A percentile compares a stretch with the other conserved stretches of the same genome.
phyloP scores from a whole-genome alignment of 495 filamentous ascomycete genomes.

The Penicillium cinerascens region DNA sequence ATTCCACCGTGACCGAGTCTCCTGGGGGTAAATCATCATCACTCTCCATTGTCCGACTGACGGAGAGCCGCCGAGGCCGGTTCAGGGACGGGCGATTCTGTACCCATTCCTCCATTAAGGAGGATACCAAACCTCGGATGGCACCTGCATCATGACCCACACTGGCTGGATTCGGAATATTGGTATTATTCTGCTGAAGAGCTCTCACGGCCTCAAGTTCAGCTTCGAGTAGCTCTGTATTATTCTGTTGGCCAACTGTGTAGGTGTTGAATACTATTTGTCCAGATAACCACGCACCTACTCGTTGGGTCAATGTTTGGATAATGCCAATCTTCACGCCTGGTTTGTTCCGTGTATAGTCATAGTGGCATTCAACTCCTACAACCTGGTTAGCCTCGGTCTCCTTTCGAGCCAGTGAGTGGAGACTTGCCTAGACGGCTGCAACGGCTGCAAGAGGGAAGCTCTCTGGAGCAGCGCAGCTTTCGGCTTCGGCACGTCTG shows the following conservation, averaged over 20 bases:
- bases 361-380: conserved; percentile 3
- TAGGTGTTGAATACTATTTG: too few species aligned
- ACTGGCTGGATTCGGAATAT: background rate
- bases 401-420: background rate
- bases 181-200: background rate
- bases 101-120: conserved; percentile 2
- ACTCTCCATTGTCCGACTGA: background rate
- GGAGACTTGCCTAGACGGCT: conserved; percentile 1
- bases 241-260: background rate
- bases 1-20: background rate
- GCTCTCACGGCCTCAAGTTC: background rate
- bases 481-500: conserved; percentile 13
- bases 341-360: conserved; percentile 2
- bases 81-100: background rate
- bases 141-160: background rate
- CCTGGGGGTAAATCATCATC: background rate
- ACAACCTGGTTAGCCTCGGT: conserved; percentile 2
- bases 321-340: conserved; percentile 2
- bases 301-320: conserved; percentile 2
- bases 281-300: background rate
- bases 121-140: conserved; percentile 1
- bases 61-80: background rate
- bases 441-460: conserved; percentile 5
- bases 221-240: background rate
- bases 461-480: conserved; percentile 18